These are phyloP conservation scores for Myrmaecium sp. DNA, from an alignment of 2,329 filamentous ascomycete species.

Conservation along the genomic window DNA sequence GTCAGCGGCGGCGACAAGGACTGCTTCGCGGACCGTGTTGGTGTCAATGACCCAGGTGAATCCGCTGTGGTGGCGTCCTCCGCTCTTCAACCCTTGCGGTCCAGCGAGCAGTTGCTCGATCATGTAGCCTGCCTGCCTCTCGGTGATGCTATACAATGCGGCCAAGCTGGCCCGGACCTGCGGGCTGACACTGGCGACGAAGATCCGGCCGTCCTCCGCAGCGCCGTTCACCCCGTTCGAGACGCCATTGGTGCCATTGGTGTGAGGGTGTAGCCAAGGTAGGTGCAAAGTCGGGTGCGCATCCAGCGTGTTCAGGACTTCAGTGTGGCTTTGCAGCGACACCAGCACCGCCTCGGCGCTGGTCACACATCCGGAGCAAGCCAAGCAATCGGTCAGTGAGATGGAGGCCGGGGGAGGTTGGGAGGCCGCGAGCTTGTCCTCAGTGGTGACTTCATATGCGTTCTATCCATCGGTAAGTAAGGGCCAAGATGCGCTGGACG, in stretches of 20 bases:
- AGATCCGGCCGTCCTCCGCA: constrained; percentile 39
- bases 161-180: constrained; percentile 82
- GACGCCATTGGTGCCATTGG: constrained; percentile 6
- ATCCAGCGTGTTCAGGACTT: constrained; percentile 74
- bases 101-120: constrained; percentile 65
- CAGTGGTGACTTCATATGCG: constrained; percentile 76
- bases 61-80: constrained; percentile 54
- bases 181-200: constrained; percentile 83
- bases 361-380: constrained; percentile 93
- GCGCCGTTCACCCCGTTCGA: constrained; percentile 6
- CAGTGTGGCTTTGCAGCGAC: constrained; percentile 79
- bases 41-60: constrained; percentile 90
- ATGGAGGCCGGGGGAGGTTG: constrained; percentile 67
- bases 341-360: constrained; percentile 96
- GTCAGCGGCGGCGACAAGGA: constrained; percentile 46
- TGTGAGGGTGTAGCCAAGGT: constrained; percentile 13
- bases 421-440: constrained; percentile 49
- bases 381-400: constrained; percentile 90
- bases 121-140: constrained; percentile 62
- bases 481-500: not conserved
- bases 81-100: constrained; percentile 47
- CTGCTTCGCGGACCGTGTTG: constrained; percentile 64
- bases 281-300: constrained; percentile 29
- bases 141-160: constrained; percentile 60
- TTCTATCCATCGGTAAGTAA: constrained; percentile 23